phyloP scores from a whole-genome alignment of 2,329 filamentous ascomycete species.

The Madurella fahalii region DNA sequence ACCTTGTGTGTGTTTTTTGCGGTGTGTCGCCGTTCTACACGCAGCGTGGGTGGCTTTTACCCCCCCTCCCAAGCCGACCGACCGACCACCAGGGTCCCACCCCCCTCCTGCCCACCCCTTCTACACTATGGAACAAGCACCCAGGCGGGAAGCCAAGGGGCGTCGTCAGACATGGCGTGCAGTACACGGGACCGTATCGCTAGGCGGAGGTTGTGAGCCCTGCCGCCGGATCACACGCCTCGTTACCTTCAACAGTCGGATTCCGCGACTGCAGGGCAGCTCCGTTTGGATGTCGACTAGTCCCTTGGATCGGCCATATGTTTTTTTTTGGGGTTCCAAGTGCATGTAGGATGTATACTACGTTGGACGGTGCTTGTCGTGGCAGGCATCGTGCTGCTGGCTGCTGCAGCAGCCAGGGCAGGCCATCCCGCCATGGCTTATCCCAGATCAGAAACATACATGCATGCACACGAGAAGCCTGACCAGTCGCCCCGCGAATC shows the following conservation, averaged over 20 bases:
- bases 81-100: not conserved
- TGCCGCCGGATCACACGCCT: not conserved
- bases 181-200: not conserved
- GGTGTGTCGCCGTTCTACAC: not conserved
- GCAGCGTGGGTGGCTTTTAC: not conserved
- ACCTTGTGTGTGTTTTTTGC: not conserved
- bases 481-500: slow-evolving; percentile 15
- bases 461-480: slow-evolving; percentile 4
- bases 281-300: not conserved
- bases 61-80: not conserved
- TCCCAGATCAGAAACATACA: slow-evolving; percentile 13
- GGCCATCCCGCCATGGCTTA: not conserved
- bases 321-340: not conserved
- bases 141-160: too few relatives aligned
- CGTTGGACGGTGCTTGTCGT: not conserved
- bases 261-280: not conserved
- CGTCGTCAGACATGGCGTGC: not conserved
- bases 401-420: not conserved
- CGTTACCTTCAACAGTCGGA: not conserved
- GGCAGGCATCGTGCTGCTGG: not conserved
- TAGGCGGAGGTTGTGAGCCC: not conserved
- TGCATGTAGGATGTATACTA: not conserved
- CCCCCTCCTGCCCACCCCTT: too few relatives aligned
- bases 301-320: not conserved
- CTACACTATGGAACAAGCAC: not conserved